Base-by-base conservation (phyloP, 2,329 filamentous ascomycete genomes). In the Tolypocladium cylindrosporum region DNA sequence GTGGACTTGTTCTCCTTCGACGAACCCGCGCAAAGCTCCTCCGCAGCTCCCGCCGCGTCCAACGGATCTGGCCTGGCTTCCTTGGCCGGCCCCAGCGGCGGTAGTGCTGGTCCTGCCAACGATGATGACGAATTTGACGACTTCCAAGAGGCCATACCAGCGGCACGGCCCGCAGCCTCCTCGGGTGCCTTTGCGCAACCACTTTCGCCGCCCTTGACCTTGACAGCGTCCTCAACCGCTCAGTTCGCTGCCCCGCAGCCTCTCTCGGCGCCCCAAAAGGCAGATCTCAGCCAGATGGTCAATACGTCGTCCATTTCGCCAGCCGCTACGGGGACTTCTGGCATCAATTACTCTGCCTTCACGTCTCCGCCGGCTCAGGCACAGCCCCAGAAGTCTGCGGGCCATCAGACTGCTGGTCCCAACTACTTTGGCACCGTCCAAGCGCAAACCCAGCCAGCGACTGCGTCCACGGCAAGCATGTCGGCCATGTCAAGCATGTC, bases 61-160 rank as follows among this genome's bases (percentile, higher is more conserved):
- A 76, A 75, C 53, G 71, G 71, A 55, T 75, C 77, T 54, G 77
- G 76, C 16, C 64, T 85, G 54, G 76, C 77, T 51, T 73, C 77
- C 19, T 69, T 85, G 54, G 59, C 67, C 36, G 65, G 66, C 43
- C 60, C 63, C 55, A 64, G 61, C 16, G 48, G 48, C 56, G 57
- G 57, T 55, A 60, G 61, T 39, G 62, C 60, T 1, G 62, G 62
- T 21, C 54, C 74, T 19, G 73, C 74, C 37, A 77, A 77, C 48
- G 85, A 84, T 61, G 93, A 97, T 62, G 92, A 96, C 64, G 94
- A 97, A 62, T 97, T 97, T 68, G 94, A 97, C 69, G 94, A 99
- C 69, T 97, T 97, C 79, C 91, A 96, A 72, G 96, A 91, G 24
- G 93, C 93, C 16, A 77, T 88, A 3, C 83, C 87, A 4, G 76